These are phyloP conservation scores for Claviceps monticola DNA, from an alignment of 2,329 filamentous ascomycete species.

Conservation along the genomic window DNA sequence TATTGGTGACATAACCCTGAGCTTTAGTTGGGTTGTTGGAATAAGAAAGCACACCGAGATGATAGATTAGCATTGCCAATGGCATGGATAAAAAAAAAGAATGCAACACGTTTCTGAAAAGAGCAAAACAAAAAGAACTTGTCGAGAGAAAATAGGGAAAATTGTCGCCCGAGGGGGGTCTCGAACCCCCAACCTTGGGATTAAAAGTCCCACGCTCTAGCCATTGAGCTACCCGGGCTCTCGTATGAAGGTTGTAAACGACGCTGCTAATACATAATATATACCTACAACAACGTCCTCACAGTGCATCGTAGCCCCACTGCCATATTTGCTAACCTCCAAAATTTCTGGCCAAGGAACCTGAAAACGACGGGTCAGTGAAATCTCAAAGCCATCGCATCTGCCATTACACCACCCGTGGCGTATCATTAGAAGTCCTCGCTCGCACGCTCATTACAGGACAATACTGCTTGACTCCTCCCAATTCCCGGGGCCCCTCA, in stretches of 20 bases:
- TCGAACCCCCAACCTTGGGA: conserved; percentile 21
- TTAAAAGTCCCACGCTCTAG: conserved; percentile 21
- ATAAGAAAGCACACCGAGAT: no score
- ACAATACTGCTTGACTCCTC: not conserved
- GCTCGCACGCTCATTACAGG: no score
- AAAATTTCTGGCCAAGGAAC: conserved; percentile 6
- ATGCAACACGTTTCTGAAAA: not conserved
- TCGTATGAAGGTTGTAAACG: not conserved
- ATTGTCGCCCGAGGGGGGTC: conserved; percentile 16
- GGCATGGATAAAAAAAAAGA: not conserved
- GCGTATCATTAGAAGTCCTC: not conserved
- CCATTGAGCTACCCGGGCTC: conserved; percentile 20
- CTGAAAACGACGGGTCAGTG: not conserved
- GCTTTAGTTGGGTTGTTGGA: no score
- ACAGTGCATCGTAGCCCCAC: not conserved
- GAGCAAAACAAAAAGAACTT: not conserved
- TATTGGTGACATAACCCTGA: no score
- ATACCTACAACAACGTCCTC: rapidly evolving
- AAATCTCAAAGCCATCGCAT: not conserved
- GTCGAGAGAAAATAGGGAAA: not conserved
- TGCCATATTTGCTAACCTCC: not conserved
- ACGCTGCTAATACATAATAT: not conserved
- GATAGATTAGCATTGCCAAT: no score
- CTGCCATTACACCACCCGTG: not conserved
- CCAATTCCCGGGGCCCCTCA: not conserved